phyloP scores from a whole-genome alignment of 192 early-diverging fungal genomes.

The Umbelopsis ramanniana region DNA sequence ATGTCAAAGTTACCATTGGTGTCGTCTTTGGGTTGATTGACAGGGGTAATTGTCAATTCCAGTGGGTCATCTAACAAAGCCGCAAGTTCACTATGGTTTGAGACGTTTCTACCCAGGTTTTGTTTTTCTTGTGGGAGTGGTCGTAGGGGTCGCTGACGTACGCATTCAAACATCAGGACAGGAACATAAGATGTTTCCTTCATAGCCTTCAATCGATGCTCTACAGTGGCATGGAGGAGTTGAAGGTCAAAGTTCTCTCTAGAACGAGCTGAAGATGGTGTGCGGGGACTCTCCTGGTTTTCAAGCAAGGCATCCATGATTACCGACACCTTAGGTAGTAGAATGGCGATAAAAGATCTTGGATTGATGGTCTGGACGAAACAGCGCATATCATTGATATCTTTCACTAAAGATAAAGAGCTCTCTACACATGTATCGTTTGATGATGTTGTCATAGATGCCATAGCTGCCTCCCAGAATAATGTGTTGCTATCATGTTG shows the following conservation, averaged over 20 bases:
- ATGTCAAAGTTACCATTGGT: background rate
- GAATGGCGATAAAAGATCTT: slow-evolving; percentile 50
- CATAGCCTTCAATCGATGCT: background rate
- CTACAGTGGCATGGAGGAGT: background rate
- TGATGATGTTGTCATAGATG: slow-evolving; percentile 31
- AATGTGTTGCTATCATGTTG: slow-evolving; percentile 40
- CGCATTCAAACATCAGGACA: slow-evolving; percentile 55
- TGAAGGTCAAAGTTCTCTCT: background rate
- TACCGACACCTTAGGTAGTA: slow-evolving; percentile 45
- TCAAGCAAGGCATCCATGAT: slow-evolving; percentile 35
- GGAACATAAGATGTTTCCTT: slow-evolving; percentile 6
- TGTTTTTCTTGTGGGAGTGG: background rate
- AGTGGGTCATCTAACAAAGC: background rate
- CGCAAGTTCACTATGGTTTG: background rate
- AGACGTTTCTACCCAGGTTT: no score
- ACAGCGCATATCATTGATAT: slow-evolving; percentile 51
- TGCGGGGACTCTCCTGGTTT: background rate
- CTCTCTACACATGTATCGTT: slow-evolving; percentile 28
- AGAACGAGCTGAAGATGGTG: background rate
- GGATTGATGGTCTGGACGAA: slow-evolving; percentile 55
- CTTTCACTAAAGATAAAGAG: slow-evolving; percentile 38
- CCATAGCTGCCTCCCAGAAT: slow-evolving; percentile 46
- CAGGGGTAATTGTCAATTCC: slow-evolving; percentile 11
- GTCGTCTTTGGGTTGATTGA: background rate
- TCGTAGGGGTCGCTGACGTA: slow-evolving; percentile 47